Evolutionary conservation across 768 basidiomycete genomes (phyloP), one percentile per base, ranked within the genome.

Genomic region (Lactarius trivialis): DNA sequence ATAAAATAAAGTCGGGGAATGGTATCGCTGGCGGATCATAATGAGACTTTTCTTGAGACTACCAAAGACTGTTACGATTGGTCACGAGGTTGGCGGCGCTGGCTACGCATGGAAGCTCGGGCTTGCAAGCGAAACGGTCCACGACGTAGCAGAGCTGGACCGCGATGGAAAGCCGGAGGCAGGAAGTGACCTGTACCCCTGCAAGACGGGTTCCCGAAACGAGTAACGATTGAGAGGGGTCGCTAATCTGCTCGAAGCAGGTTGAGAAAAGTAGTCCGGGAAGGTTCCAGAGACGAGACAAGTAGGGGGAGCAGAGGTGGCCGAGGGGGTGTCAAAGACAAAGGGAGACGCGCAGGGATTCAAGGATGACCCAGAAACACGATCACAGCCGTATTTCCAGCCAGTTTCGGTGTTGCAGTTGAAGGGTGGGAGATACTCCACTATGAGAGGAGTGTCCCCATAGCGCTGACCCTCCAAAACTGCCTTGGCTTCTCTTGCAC

Each of bases 401-500:
- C 43, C 55, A 50, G 58, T 32, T 55, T 28, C 48, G 14, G 34
- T 41, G 45, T 26, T 51, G 14, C 19, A 63, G 55, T 15, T 15
- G 53, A 55, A 50, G 43, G 67, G 52, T 43, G 69, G 70, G 33
- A 79, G 30, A 58, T 75, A 75, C 54, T 77, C 76, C 26, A 72
- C 76, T 19, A 71, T 70, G 56, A 83, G 65, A 51, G 72, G 72
- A 61, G 75, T 74, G 56, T 77, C 79, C 14, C 80, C 81, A 69
- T 90, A 91, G 45, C 75, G 70, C 68, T 91, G 88, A 58, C 81
- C 82, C 56, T 82, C 77, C 62, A 91, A 77, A 39, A 77, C 73
- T 19, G 81, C 81, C 63, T 79, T 84, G 11, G 89, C 89, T 70
- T 90, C 88, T 60, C 78, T 76, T 39, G 89, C 86, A 63, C 81